These are phyloP conservation scores for Blastocystis sp. DNA, from an alignment of 352 stramenopile genomes.

Conservation along the genomic window DNA sequence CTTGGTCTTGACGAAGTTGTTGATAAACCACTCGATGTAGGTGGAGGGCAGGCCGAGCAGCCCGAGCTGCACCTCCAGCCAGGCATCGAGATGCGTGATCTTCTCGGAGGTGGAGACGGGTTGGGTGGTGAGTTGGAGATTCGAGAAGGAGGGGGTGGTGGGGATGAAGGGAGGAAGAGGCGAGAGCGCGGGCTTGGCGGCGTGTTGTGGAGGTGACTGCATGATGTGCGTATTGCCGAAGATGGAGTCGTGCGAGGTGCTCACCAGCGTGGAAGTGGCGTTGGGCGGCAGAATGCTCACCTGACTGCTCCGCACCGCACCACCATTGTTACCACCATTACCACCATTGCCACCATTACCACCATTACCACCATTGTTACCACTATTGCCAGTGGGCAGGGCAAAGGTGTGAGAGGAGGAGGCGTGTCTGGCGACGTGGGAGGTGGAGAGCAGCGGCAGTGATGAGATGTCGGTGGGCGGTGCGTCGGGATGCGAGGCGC, in stretches of 20 bases:
- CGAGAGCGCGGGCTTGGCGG: background rate
- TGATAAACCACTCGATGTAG: slow-evolving; percentile 53
- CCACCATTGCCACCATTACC: no score
- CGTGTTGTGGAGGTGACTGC: background rate
- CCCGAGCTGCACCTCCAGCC: slow-evolving; percentile 56
- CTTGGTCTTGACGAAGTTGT: slow-evolving; percentile 21
- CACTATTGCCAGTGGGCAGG: no score
- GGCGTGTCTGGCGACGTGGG: background rate
- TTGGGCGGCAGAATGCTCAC: background rate
- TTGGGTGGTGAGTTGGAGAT: slow-evolving; percentile 17
- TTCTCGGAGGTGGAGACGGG: background rate
- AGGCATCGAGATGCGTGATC: slow-evolving; percentile 13
- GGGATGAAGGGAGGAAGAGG: background rate
- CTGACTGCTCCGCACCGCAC: background rate
- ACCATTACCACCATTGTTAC: no score
- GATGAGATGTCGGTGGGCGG: no score
- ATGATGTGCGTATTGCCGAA: no score
- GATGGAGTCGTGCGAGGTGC: background rate
- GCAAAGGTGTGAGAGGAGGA: no score
- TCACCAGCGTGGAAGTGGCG: background rate
- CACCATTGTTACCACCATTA: no score
- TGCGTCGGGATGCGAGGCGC: background rate
- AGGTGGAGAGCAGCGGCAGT: background rate
- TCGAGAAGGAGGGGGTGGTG: slow-evolving; percentile 19
- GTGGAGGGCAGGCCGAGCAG: slow-evolving; percentile 38